Base-by-base conservation (phyloP, 176 grass and related monocot genomes). In the Saccharum spontaneum region DNA sequence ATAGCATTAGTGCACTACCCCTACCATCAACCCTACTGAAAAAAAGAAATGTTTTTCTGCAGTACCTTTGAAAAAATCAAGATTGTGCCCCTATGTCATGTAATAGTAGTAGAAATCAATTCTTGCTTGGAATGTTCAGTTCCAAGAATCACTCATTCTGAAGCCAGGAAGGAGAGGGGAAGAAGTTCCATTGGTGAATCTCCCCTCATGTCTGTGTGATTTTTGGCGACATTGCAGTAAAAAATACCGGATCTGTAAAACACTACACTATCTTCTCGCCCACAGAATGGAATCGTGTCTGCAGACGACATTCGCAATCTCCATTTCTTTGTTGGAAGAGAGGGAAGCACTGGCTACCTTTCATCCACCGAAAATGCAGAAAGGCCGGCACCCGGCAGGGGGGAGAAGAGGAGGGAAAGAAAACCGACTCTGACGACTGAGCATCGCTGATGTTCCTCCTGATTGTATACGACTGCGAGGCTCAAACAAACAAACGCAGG, bases 201-300 rank as follows among this genome's bases (percentile, higher is more conserved):
- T 72, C 2, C 8, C 55, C 18, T 34, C n/a, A n/a, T n/a, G 6
- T 1, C 7, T 8, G 52, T 22, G 18, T 57, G 16, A n/a, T 34
- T 34, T 23, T 2, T 6, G 1, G 33, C 59, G 15, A 26, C 8
- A 18, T 59, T 36, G 34, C 48, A 33, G 18, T 16, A 10, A 20
- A 2, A 7, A 17, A 59, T 14, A 74, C 0, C 67, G 88, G 79
- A 86, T 90, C 84, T 89, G 10, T 16, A n/a, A 38, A n/a, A 79
- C 10, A 64, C 43, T 11, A 34, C 24, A 20, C 10, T 59, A 67
- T 31, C 40, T 30, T 3, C 11, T 65, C 49, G 37, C 39, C 26
- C 14, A 20, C 4, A 1, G 49, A 18, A 31, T 24, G 4, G 57
- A 61, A 61, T 73, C 55, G 30, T 77, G 6, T 3, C 50, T 50